These are phyloP conservation scores for Penicillium turbatum DNA, from an alignment of 495 filamentous ascomycete species.

Conservation along the genomic window DNA sequence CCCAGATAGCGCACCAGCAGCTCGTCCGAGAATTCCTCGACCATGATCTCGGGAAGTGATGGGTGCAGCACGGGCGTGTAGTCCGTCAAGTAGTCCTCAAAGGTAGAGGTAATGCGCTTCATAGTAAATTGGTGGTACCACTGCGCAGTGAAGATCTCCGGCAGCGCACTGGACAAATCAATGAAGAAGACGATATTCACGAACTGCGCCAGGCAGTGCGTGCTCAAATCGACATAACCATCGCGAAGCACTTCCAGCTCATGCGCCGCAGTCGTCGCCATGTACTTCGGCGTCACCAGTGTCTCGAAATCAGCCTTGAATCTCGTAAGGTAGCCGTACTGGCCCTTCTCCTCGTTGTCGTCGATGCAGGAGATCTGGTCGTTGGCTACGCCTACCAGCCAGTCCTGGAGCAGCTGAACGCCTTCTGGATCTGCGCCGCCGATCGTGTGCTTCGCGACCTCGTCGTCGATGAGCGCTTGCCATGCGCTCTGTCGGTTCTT, in stretches of 20 bases:
- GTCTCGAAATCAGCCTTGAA: slow-evolving; percentile 76
- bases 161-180: slow-evolving; percentile 76
- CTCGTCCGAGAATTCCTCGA: slow-evolving; percentile 88
- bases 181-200: slow-evolving; percentile 77
- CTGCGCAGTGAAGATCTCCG: slow-evolving; percentile 81
- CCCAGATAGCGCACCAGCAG: slow-evolving; percentile 83
- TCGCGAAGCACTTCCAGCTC: slow-evolving; percentile 74
- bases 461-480: slow-evolving; percentile 85
- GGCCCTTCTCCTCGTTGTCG: slow-evolving; percentile 65
- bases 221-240: slow-evolving; percentile 90
- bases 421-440: slow-evolving; percentile 66
- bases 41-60: slow-evolving; percentile 77
- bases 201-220: slow-evolving; percentile 83
- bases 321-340: slow-evolving; percentile 69
- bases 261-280: slow-evolving; percentile 59
- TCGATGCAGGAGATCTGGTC: slow-evolving; percentile 98
- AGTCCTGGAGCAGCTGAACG: slow-evolving; percentile 79
- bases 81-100: slow-evolving; percentile 89
- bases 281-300: slow-evolving; percentile 76
- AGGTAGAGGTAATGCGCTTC: slow-evolving; percentile 84
- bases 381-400: slow-evolving; percentile 94
- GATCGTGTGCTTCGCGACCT: slow-evolving; percentile 64
- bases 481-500: slow-evolving; percentile 75
- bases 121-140: slow-evolving; percentile 85
- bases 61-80: slow-evolving; percentile 76